Base-by-base conservation (phyloP, 805 yeast genomes). In the Cyberlindnera japonica region DNA sequence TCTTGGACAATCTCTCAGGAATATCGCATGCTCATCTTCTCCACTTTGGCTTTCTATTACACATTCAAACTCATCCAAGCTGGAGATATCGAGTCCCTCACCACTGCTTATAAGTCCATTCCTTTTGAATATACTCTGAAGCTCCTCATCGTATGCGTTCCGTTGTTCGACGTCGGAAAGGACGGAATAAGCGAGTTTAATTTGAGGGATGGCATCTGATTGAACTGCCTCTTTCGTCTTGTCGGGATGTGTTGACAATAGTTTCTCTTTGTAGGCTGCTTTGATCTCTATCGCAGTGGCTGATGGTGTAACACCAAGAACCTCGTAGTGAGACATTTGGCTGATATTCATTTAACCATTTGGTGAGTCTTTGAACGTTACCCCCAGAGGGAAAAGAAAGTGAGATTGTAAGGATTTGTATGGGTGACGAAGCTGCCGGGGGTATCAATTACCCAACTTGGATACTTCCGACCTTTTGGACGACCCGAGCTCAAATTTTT, bases 201-300 rank as follows among this genome's bases (percentile, higher is more conserved):
- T 69, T 18, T 62, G 61, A 42, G 74, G 65, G 8, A 79, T 62
- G 5, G 64, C 45, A 25, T 54, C 54, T 15, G 43, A 23, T 3
- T 45, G 32, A 3, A 40, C 33, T 3, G 35, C 31, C 17, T 48
- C 45, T 4, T 48, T 45, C 4, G 58, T 53, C 51, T 89, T 90
- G 58, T 91, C 98, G 1, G 98, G 98, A 59, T 91, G 98, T 3
- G 74, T 59, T 4, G 59, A 54, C 2, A 91, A 65, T 6, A 91
- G 68, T 13, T 73, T 72, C 24, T 59, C 64, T 41, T 71, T 74
- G 58, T 90, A 91, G 0, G 95, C 90, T 8, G 58, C 56, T 47
- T 77, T 80, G 20, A 90, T 68, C 12, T 71, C 75, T 0, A 40
- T 50, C 1, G 40, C 44, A 16, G 61, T 44, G 3, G 75, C 71